Base-by-base conservation (phyloP, 768 basidiomycete genomes). In the Boletus sp. region DNA sequence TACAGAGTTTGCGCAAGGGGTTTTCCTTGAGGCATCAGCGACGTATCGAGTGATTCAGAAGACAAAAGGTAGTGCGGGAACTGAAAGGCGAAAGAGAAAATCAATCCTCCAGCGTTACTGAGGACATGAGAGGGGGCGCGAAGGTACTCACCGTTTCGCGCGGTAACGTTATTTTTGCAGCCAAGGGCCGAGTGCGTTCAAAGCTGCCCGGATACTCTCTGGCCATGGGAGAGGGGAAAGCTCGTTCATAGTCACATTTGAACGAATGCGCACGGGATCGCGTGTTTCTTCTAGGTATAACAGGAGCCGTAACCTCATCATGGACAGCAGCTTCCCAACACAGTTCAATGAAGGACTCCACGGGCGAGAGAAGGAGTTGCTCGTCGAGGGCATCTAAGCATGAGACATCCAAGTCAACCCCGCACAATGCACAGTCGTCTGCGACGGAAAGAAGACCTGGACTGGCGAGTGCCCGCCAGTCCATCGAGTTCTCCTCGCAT, bases 321-420 rank as follows among this genome's bases (percentile, higher is more conserved):
- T 58, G 34, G 23, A 78, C 66, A 27, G 74, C 74, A 21, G 60
- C 51, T 2, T 64, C 61, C 72, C 77, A 78, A 45, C 77, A 78
- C 10, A 71, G 45, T 15, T 77, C 77, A 8, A 66, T 68, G 55
- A 78, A 78, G 14, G 69, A 70, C 17, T 71, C 71, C 35, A 66
- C 45, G 25, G 77, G 77, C n/a, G 69, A 64, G 35, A 64, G 53
- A 1, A 78, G 65, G 5, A 78, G 73, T 35, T 75, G 68, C 46
- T 75, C 70, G 57, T 78, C 77, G 7, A 78, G 63, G 9, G 60
- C 58, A 30, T 70, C 62, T 21, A 78, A 57, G 44, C 75, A 75
- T 2, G 69, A 63, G 1, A 62, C 54, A 58, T 77, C 73, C 61
- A 78, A 53, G 30, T 70, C 68, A 17, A 70, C 66, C 30, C 69